Evolutionary conservation across 2,329 filamentous ascomycete genomes (phyloP).

Genomic region (Macrophomina phaseolina): DNA sequence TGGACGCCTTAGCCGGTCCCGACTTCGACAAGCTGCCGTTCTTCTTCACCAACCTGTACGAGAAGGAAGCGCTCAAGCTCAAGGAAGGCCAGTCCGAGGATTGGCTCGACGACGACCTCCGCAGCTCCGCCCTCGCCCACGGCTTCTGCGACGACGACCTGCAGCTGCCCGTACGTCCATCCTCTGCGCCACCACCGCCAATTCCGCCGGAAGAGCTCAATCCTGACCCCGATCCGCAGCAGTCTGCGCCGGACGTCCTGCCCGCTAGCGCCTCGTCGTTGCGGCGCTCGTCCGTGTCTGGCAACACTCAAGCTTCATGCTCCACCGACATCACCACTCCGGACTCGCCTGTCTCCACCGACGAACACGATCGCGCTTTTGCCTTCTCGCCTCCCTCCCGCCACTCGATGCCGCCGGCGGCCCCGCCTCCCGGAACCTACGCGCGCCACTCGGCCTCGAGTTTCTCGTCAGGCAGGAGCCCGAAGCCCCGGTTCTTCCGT

Average conservation of each 20-base stretch:
- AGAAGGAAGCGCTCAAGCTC: constrained; percentile 27
- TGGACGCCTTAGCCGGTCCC: constrained; percentile 24
- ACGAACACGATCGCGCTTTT: constrained; percentile 20
- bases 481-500: constrained; percentile 22
- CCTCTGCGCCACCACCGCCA: neutral
- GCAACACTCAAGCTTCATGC: constrained; percentile 26
- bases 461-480: neutral
- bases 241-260: constrained; percentile 9
- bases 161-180: constrained; percentile 19
- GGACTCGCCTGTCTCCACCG: constrained; percentile 17
- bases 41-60: constrained; percentile 23
- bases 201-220: neutral
- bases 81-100: constrained; percentile 28
- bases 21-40: constrained; percentile 25
- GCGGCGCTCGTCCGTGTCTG: constrained; percentile 26
- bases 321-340: constrained; percentile 25
- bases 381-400: neutral
- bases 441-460: constrained; percentile 19
- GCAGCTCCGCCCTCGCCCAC: constrained; percentile 5
- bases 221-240: constrained; percentile 17
- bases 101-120: constrained; percentile 22
- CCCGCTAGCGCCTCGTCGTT: constrained; percentile 4
- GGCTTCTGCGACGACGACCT: constrained; percentile 22
- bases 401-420: constrained; percentile 4
- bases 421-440: constrained; percentile 12